These are phyloP conservation scores for Priceomyces castillae DNA, from an alignment of 805 yeast species.

Conservation along the genomic window DNA sequence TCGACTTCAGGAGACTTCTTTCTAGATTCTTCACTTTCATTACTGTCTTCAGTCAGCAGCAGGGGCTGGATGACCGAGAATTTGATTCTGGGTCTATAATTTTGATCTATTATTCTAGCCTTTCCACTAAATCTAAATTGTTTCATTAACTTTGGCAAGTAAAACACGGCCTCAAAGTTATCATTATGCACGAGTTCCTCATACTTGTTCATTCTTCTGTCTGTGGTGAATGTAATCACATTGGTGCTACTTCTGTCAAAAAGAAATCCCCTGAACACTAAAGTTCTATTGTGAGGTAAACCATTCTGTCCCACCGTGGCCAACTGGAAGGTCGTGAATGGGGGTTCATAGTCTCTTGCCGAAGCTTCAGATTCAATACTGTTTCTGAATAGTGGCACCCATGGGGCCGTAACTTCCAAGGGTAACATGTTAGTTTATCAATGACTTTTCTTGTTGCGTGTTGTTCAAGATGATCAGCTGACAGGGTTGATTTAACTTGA, in stretches of 20 bases:
- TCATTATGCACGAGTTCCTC: slow-evolving; percentile 50
- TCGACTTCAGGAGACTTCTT: background rate
- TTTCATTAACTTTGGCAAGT: slow-evolving; percentile 57
- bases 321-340: slow-evolving; percentile 62
- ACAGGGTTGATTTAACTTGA: too few relatives aligned
- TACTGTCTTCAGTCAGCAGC: slow-evolving; percentile 1
- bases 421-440: slow-evolving; percentile 11
- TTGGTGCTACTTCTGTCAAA: slow-evolving; percentile 68
- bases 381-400: slow-evolving; percentile 66
- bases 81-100: slow-evolving; percentile 31
- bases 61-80: slow-evolving; percentile 30
- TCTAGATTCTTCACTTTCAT: too few relatives aligned
- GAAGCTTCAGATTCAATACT: slow-evolving; percentile 47
- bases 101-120: slow-evolving; percentile 45
- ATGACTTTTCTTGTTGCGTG: too few relatives aligned
- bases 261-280: slow-evolving; percentile 71
- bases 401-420: slow-evolving; percentile 54
- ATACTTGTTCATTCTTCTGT: slow-evolving; percentile 64
- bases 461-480: too few relatives aligned
- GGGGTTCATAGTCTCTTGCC: slow-evolving; percentile 26
- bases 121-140: slow-evolving; percentile 74
- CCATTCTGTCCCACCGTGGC: slow-evolving; percentile 59
- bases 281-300: slow-evolving; percentile 65
- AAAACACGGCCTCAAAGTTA: slow-evolving; percentile 68
- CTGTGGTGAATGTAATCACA: slow-evolving; percentile 68